These are phyloP conservation scores for Dryas alaskensis DNA, from an alignment of 306 rosid species.

Conservation along the genomic window DNA sequence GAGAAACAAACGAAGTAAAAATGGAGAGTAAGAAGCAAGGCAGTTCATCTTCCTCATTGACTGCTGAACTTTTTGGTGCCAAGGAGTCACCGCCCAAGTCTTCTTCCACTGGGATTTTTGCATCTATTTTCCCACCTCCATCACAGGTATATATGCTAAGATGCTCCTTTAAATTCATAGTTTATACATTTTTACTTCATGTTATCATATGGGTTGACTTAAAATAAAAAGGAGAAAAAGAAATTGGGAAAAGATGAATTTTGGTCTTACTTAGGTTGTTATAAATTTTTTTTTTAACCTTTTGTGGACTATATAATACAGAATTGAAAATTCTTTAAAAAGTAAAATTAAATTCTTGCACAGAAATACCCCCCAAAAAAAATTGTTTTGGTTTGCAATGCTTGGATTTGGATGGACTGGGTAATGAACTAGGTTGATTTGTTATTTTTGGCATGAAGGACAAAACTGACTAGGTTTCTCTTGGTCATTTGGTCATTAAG, in stretches of 20 bases:
- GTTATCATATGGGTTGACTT: background rate
- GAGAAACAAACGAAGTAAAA: background rate
- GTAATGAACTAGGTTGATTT: background rate
- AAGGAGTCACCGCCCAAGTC: slow-evolving; percentile 36
- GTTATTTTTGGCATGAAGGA: background rate
- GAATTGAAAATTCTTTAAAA: background rate
- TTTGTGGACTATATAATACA: background rate
- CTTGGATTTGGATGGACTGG: background rate
- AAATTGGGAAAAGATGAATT: slow-evolving; percentile 2
- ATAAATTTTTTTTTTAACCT: background rate
- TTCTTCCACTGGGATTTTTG: slow-evolving; percentile 37
- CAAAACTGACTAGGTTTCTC: background rate
- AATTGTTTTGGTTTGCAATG: background rate
- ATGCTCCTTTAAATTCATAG: background rate
- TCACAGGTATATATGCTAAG: slow-evolving; percentile 30
- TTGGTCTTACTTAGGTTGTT: slow-evolving; percentile 13
- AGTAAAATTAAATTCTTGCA: background rate
- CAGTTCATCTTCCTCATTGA: slow-evolving; percentile 37
- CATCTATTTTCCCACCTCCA: slow-evolving; percentile 46
- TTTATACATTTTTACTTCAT: background rate
- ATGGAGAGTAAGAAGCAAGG: slow-evolving; percentile 25
- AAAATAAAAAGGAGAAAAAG: background rate
- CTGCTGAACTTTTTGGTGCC: slow-evolving; percentile 51
- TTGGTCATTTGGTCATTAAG: background rate
- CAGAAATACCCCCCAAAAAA: background rate